Percentiles rank a stretch among this genome's conserved stretches.
phyloP scores from a whole-genome alignment of 2,329 filamentous ascomycete genomes.

The Hirsutella minnesotensis region DNA sequence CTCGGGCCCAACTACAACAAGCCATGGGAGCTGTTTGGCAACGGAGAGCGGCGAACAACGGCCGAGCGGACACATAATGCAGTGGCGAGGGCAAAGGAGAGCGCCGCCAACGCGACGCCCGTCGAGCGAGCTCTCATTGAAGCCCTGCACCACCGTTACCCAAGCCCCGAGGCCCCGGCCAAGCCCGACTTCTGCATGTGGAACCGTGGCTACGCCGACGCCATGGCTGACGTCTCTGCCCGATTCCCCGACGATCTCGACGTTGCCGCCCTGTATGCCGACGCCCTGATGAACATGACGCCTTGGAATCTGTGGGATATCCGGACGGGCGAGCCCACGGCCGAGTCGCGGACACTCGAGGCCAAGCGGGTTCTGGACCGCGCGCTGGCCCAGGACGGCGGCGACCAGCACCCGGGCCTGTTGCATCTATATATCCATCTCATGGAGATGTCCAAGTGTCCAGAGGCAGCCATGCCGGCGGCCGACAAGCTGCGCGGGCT shows the following conservation, averaged over 20 bases:
- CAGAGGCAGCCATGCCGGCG: conserved; percentile 48
- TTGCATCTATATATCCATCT: conserved; percentile 68
- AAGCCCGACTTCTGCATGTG: conserved; percentile 33
- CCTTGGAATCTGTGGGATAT: conserved; percentile 34
- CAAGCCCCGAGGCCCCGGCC: conserved; percentile 28
- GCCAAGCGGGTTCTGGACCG: conserved; percentile 22
- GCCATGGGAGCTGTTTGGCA: conserved; percentile 61
- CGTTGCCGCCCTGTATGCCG: conserved; percentile 23
- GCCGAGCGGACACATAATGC: conserved; percentile 25
- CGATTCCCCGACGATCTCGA: conserved; percentile 28
- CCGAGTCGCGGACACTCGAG: conserved; percentile 19
- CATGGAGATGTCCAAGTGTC: conserved; percentile 62
- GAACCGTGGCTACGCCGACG: conserved; percentile 23
- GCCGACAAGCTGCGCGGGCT: conserved; percentile 52
- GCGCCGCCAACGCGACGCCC: conserved; percentile 11
- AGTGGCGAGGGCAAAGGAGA: conserved; percentile 14
- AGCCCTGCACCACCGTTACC: conserved; percentile 52
- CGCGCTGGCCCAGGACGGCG: conserved; percentile 33
- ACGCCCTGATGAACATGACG: conserved; percentile 36
- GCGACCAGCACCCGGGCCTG: conserved; percentile 50
- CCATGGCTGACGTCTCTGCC: conserved; percentile 25
- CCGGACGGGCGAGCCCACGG: conserved; percentile 18
- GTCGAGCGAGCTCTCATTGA: conserved; percentile 50
- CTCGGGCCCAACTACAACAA: conserved; percentile 70
- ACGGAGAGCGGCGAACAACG: conserved; percentile 40